Base-by-base conservation (phyloP, 192 early-diverging fungal genomes). In the Haplosporangium gracile region DNA sequence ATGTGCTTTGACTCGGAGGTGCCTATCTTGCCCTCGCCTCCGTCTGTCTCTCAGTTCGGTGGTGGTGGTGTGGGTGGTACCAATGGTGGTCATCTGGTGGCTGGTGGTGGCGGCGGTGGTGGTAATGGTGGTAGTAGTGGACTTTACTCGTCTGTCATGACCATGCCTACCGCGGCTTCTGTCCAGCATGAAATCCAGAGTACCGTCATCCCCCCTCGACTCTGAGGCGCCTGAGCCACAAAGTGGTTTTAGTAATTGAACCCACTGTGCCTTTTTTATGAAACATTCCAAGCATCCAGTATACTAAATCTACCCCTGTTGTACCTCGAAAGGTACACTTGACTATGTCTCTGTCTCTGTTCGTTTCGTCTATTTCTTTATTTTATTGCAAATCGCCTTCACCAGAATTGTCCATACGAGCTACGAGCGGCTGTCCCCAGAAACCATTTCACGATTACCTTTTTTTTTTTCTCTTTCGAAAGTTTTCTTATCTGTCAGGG, bases 1-100 rank as follows among this genome's bases (percentile, higher is more conserved):
- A 85, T 95, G 69, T 94, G 95, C 78, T 95, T 95, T 89, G 90
- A 91, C 51, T 86, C 87, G 2, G 88, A 82, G 43, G 84, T 76
- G 29, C 84, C 84, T 0, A 43, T 85, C 32, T 73, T 85, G 69
- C 72, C 70, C 32, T 29, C 60, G 8, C 60, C 29, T 15, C 60
- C 60, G 9, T 29, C 60, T 32, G 55, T 57, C 24, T 57, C 55
- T 15, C 55, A 57, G 55, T 57, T 9, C 7, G 55, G 53, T 55
- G 22, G 20, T 5, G 55, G 55, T 60, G 55, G 60, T n/a, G n/a
- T 32, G 42, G 42, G 42, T 43, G 42, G 42, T 43, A 8, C 10
- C 42, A 43, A 7, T 43, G 42, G 42, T 43, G 42, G 55, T 57
- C 24, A n/a, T 22, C 55, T 57, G 4, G 24, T 57, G 51, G 42